Percentiles rank a stretch among this genome's conserved stretches.
Evolutionary conservation across 1,284 basidiomycete species (phyloP).

Genomic region (Rhodotorula mucilaginosa): DNA sequence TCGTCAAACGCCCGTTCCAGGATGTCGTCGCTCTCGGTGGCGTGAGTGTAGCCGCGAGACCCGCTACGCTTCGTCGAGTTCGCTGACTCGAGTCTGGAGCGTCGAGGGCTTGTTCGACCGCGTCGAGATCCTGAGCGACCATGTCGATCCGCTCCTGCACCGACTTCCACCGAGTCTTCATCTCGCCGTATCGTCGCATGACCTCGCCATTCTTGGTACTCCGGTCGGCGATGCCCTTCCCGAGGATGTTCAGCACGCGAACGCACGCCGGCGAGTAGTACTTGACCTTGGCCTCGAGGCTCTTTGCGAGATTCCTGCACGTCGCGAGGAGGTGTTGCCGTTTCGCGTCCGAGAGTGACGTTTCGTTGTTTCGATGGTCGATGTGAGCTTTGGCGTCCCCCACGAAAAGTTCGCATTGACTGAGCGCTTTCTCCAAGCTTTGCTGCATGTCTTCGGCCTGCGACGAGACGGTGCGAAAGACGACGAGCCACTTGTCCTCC

Average conservation of each 20-base stretch:
- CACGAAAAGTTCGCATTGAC: slow-evolving; percentile 66
- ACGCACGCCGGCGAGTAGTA: slow-evolving; percentile 90
- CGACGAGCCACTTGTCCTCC: slow-evolving; percentile 83
- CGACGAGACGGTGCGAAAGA: slow-evolving; percentile 86
- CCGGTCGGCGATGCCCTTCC: slow-evolving; percentile 83
- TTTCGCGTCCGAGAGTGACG: not conserved
- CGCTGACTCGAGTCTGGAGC: slow-evolving; percentile 49
- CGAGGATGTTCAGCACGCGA: slow-evolving; percentile 87
- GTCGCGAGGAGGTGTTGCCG: slow-evolving; percentile 14
- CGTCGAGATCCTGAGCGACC: slow-evolving; percentile 78
- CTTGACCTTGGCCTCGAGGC: slow-evolving; percentile 44
- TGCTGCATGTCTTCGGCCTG: slow-evolving; percentile 97
- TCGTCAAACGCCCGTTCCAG: too few relatives aligned
- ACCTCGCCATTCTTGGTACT: slow-evolving; percentile 94
- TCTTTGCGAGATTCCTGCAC: slow-evolving; percentile 14
- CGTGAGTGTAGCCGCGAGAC: slow-evolving; percentile 12
- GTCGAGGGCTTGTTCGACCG: slow-evolving; percentile 57
- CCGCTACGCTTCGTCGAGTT: not conserved
- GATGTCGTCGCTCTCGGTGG: slow-evolving; percentile 5
- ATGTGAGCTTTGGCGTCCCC: not conserved
- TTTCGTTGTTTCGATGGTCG: not conserved
- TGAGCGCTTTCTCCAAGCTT: slow-evolving; percentile 84
- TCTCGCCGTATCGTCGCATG: slow-evolving; percentile 77
- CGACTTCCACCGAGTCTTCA: slow-evolving; percentile 75
- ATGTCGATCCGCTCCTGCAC: slow-evolving; percentile 53